Evolutionary conservation across 169 alveolate genomes (phyloP).

Genomic region (Sarcocystis neurona): DNA sequence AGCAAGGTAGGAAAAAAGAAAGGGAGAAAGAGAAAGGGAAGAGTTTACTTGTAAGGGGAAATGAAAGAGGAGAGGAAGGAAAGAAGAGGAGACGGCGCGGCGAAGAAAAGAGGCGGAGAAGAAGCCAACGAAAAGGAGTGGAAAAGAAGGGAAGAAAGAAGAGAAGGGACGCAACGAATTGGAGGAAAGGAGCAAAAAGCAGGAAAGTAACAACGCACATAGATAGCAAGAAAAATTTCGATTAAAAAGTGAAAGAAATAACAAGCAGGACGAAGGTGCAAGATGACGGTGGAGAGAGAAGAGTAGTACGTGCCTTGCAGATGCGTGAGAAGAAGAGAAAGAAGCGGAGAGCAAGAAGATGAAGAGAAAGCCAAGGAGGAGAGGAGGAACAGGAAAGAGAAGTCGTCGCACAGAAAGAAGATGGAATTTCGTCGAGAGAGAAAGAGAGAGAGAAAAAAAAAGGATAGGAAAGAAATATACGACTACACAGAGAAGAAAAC

Average conservation of each 20-base stretch:
- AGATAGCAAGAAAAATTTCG: too few relatives aligned
- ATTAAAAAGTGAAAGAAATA: too few relatives aligned
- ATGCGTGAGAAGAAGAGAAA: neutral
- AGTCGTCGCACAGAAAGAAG: neutral
- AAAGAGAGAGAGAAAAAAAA: neutral
- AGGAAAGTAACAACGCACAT: too few relatives aligned
- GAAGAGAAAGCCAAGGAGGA: neutral
- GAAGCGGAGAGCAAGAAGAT: too few relatives aligned
- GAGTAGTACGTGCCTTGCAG: neutral
- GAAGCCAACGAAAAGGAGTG: neutral
- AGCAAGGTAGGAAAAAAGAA: neutral
- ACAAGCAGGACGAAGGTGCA: too few relatives aligned
- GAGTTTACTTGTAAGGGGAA: neutral
- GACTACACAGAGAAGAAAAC: neutral
- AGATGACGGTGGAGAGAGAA: too few relatives aligned
- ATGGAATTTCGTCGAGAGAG: neutral
- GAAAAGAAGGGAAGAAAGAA: neutral
- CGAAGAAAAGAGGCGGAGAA: neutral
- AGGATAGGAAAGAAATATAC: neutral
- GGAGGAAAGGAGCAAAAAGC: neutral
- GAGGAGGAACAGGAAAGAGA: neutral
- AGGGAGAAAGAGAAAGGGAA: neutral
- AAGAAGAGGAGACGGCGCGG: neutral
- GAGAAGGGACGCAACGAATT: neutral
- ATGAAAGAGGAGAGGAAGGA: neutral